A percentile compares a stretch with the other conserved stretches of the same genome.
These are phyloP conservation scores for Boletales sp. DNA, from an alignment of 768 basidiomycete species.

Conservation along the genomic window DNA sequence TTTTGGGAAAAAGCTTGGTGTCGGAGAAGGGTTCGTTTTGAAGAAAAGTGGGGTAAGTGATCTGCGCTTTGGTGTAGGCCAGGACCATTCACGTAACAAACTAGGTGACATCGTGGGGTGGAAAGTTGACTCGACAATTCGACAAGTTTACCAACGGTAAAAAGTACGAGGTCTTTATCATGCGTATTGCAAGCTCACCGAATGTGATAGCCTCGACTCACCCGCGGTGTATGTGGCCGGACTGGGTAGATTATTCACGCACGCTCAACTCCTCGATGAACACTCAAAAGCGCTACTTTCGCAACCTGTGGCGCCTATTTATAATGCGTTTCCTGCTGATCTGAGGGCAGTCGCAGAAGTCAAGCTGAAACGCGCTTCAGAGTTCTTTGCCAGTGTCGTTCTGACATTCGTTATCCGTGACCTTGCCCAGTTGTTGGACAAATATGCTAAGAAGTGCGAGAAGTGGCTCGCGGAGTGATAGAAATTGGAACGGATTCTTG, in stretches of 20 bases:
- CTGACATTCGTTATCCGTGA: slow-evolving; percentile 88
- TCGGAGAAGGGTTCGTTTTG: slow-evolving; percentile 81
- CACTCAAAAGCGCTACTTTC: slow-evolving; percentile 72
- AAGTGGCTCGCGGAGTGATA: slow-evolving; percentile 83
- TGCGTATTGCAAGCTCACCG: slow-evolving; percentile 10
- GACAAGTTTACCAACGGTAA: slow-evolving; percentile 88
- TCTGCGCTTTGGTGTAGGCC: background rate
- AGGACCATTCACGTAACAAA: slow-evolving; percentile 8
- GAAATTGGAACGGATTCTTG: slow-evolving; percentile 17
- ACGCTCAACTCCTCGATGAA: slow-evolving; percentile 81
- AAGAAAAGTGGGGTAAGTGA: slow-evolving; percentile 66
- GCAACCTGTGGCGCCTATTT: slow-evolving; percentile 66
- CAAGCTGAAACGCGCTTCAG: slow-evolving; percentile 78
- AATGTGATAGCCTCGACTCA: slow-evolving; percentile 69
- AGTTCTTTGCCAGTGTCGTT: slow-evolving; percentile 88
- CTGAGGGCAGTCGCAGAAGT: slow-evolving; percentile 62
- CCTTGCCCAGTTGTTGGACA: slow-evolving; percentile 81
- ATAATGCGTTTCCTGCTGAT: slow-evolving; percentile 65
- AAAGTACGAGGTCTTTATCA: slow-evolving; percentile 52
- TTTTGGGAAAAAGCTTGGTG: slow-evolving; percentile 85
- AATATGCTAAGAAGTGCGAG: slow-evolving; percentile 91
- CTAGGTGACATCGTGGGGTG: slow-evolving; percentile 63
- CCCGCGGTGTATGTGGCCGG: slow-evolving; percentile 80
- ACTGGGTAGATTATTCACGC: slow-evolving; percentile 66
- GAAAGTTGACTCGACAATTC: slow-evolving; percentile 68